Evolutionary conservation across 441 rosid species (phyloP).

Genomic region (Geranium incanum): DNA sequence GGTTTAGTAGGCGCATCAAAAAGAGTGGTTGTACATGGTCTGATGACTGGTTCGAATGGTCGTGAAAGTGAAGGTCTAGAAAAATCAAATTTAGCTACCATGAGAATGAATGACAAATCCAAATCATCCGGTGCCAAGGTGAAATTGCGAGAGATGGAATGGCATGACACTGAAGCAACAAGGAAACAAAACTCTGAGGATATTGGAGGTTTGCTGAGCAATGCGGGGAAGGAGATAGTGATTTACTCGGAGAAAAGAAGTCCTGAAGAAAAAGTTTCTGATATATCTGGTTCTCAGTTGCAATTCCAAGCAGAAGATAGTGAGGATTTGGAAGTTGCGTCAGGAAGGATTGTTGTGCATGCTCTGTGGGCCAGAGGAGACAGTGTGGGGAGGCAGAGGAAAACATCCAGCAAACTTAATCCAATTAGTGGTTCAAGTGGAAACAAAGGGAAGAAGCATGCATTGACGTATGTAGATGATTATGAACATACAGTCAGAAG

Average conservation of each 20-base stretch:
- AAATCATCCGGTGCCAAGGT: not conserved
- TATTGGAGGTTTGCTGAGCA: not conserved
- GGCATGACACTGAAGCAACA: not conserved
- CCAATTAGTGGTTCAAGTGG: slow-evolving; percentile 18
- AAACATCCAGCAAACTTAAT: slow-evolving; percentile 6
- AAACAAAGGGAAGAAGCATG: slow-evolving; percentile 27
- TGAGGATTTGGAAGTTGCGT: slow-evolving; percentile 12
- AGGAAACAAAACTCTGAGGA: not conserved
- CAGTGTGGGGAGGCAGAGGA: slow-evolving; percentile 22
- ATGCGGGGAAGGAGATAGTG: slow-evolving; percentile 21
- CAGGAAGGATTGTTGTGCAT: slow-evolving; percentile 22
- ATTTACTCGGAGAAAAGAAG: slow-evolving; percentile 13
- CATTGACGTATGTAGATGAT: slow-evolving; percentile 18
- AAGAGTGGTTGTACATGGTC: not conserved
- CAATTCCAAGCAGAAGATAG: slow-evolving; percentile 12
- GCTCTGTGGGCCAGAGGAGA: slow-evolving; percentile 29
- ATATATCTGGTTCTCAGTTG: slow-evolving; percentile 11
- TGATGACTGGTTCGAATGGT: not conserved
- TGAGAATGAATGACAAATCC: not conserved
- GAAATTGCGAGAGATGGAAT: not conserved
- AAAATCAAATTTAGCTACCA: not conserved
- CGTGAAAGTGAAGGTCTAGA: not conserved
- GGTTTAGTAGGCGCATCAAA: not conserved
- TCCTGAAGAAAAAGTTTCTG: slow-evolving; percentile 17
- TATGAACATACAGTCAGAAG: slow-evolving; percentile 18